Evolutionary conservation across 768 basidiomycete genomes (phyloP), one percentile per base, ranked within the genome.

Genomic region (Phylloporus scabripes): DNA sequence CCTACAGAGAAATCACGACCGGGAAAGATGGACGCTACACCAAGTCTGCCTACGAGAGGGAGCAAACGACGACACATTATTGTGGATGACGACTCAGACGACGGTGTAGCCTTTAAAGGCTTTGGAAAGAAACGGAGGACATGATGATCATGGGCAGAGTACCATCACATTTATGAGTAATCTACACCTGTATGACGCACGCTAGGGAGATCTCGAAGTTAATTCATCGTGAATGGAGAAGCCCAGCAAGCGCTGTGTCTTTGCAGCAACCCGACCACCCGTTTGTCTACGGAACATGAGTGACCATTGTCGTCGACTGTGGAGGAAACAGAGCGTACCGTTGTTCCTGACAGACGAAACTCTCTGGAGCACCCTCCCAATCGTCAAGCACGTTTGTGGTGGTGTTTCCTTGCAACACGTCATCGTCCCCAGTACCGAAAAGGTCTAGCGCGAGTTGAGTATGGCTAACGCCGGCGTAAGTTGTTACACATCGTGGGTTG

Each of bases 261-360:
- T 94, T 6, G 88, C 80, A 5, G 92, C 91, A 56, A 87, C 81
- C 28, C 92, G 73, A n/a, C 92, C 92, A 7, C 90, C 91, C 0
- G 91, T 92, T 74, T 85, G 83, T 60, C 86, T 89, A 48, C 24
- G 24, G 45, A 23, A 44, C 15, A 21, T 37, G 36, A 56, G 42
- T 37, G 17, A 28, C 31, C 2, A 38, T 8, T 11, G 12, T 55
- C 23, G 5, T 18, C 11, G 15, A 11, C 57, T 28, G 31, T 26
- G 21, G 6, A 37, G 9, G 47, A 51, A 24, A 5, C 17, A 34
- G 10, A 17, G 53, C 80, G 42, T 47, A 87, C 87, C 77, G 78
- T 66, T 92, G 90, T 67, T 99, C 96, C 70, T 98, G 96, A 62
- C 96, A 99, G 6, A 97, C 94, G 68, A 96, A 99, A 55, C 87